Percentiles rank a stretch among this genome's conserved stretches.
phyloP scores from a whole-genome alignment of 2,329 filamentous ascomycete species.

The Aspergillus brasiliensis region DNA sequence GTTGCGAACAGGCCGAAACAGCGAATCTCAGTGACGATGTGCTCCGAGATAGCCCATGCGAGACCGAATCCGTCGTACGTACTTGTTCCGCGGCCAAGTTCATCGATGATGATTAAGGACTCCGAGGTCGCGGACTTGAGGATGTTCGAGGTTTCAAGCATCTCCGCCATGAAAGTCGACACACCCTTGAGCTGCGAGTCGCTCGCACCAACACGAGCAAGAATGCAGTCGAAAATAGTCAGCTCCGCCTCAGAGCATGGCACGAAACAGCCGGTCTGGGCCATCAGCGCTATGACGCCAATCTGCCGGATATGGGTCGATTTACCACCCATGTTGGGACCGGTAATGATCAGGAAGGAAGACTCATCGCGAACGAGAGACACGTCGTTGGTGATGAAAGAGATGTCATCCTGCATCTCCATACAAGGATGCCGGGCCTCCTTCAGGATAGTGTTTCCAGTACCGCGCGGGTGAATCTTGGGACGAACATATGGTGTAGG shows the following conservation, averaged over 20 bases:
- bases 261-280: constrained; percentile 94
- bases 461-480: constrained; percentile 83
- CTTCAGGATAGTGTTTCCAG: constrained; percentile 84
- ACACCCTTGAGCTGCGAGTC: constrained; percentile 98
- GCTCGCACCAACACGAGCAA: constrained; percentile 91
- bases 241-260: constrained; percentile 88
- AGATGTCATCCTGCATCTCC: constrained; percentile 98
- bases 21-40: constrained; percentile 92
- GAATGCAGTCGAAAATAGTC: constrained; percentile 94
- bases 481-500: constrained; percentile 89
- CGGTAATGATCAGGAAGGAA: constrained; percentile 94
- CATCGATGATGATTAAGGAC: constrained; percentile 97
- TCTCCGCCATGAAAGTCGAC: constrained; percentile 99
- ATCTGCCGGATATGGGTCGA: constrained; percentile 98
- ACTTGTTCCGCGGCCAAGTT: constrained; percentile 92
- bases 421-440: constrained; percentile 96
- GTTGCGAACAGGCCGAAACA: constrained; percentile 96
- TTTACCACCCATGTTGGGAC: constrained; percentile 99
- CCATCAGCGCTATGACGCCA: constrained; percentile 95
- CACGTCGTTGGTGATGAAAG: constrained; percentile 98
- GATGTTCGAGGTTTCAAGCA: constrained; percentile 98
- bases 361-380: constrained; percentile 74
- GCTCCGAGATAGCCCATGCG: constrained; percentile 98
- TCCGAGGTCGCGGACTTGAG: constrained; percentile 94
- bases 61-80: constrained; percentile 98